phyloP scores from a whole-genome alignment of 2,329 filamentous ascomycete genomes.

The Pseudogymnoascus sp. region DNA sequence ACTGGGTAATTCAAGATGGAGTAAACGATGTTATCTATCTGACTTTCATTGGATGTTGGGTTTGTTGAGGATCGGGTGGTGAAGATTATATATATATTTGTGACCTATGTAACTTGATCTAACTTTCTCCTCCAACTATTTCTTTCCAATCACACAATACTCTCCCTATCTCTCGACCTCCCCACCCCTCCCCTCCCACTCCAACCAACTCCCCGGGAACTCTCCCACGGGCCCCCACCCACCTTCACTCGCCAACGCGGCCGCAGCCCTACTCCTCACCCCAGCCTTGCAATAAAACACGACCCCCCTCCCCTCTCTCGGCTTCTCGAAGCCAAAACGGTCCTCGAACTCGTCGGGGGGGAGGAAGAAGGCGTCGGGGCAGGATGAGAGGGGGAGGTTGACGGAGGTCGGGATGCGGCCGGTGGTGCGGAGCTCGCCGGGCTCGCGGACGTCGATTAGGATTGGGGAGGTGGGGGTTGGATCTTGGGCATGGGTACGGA shows the following conservation, averaged over 20 bases:
- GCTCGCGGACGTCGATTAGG: constrained; percentile 60
- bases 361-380: constrained; percentile 73
- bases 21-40: background rate
- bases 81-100: background rate
- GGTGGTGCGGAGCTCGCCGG: constrained; percentile 51
- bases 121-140: background rate
- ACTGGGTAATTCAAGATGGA: background rate
- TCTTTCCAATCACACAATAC: background rate
- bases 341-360: constrained; percentile 71
- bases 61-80: background rate
- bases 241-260: constrained; percentile 63
- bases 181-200: constrained; percentile 72
- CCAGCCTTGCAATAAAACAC: constrained; percentile 94
- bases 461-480: constrained; percentile 7
- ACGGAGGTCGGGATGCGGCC: constrained; percentile 72
- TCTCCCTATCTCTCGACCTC: constrained; percentile 35
- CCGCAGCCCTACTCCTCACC: constrained; percentile 70
- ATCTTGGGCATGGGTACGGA: constrained; percentile 32
- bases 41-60: background rate
- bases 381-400: constrained; percentile 71
- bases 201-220: constrained; percentile 69
- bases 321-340: constrained; percentile 69
- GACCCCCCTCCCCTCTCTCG: constrained; percentile 46
- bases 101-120: background rate
- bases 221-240: constrained; percentile 67